Percentiles rank a stretch among this genome's conserved stretches.
These are phyloP conservation scores for Leishmania tropica DNA, from an alignment of 208 protist species.

Conservation along the genomic window DNA sequence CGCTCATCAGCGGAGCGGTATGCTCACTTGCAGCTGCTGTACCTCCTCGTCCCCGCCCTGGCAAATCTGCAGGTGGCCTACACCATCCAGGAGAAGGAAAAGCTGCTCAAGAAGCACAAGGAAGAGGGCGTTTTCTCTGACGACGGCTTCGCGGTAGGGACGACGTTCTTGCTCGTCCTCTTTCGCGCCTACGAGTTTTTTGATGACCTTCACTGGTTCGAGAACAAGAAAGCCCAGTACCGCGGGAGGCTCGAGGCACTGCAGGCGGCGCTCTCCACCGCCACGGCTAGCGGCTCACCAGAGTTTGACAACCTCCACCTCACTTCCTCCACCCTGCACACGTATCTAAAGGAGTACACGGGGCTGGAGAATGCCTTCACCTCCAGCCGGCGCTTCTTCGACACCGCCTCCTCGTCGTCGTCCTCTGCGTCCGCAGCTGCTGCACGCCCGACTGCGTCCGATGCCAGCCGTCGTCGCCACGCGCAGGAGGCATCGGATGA, in stretches of 20 bases:
- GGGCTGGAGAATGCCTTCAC: conserved; percentile 72
- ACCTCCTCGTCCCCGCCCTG: conserved; percentile 96
- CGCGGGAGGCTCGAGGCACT: conserved; percentile 18
- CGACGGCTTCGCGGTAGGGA: conserved; percentile 97
- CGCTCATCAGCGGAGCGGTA: conserved; percentile 35
- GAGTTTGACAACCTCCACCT: conserved; percentile 75
- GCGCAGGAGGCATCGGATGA: background rate
- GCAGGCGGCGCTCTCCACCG: conserved; percentile 10
- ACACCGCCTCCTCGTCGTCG: background rate
- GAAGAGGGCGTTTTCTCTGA: conserved; percentile 92
- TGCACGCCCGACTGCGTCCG: background rate
- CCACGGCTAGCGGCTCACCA: conserved; percentile 17
- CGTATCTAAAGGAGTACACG: conserved; percentile 54
- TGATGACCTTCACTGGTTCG: conserved; percentile 97
- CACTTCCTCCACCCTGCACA: conserved; percentile 58
- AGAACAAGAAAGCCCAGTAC: conserved; percentile 48
- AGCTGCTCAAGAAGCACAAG: conserved; percentile 90
- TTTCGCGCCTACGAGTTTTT: conserved; percentile 92
- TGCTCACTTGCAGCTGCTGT: conserved; percentile 93
- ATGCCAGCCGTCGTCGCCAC: background rate
- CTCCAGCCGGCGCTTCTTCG: conserved; percentile 71
- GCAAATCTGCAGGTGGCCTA: conserved; percentile 93
- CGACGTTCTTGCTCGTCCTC: conserved; percentile 96
- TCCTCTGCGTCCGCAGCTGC: background rate
- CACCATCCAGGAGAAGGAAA: conserved; percentile 95